Evolutionary conservation across 495 filamentous ascomycete genomes (phyloP), one percentile per base, ranked within the genome.

Genomic region (Talaromyces liani): DNA sequence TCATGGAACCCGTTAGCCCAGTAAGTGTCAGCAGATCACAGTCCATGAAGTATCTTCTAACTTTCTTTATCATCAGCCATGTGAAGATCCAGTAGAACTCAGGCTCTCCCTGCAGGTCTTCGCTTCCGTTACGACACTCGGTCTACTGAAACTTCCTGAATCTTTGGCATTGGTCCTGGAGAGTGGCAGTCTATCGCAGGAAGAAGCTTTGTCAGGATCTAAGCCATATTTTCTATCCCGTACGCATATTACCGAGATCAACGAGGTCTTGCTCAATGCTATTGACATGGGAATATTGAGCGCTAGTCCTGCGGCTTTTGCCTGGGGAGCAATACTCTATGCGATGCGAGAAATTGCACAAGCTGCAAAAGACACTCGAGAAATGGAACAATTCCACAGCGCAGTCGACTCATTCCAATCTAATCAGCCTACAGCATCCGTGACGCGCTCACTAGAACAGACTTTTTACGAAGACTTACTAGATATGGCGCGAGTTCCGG

Each of bases 311-410:
- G 84, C 87, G 25, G 79, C 87, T 25, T 88, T 92, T 61, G 84
- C 89, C 8, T 97, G 91, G 92, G 83, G 86, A 9, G 72, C 92
- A 57, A 81, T 96, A 20, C 73, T 91, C n/a, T 80, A 91, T 65
- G 81, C 81, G 6, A 84, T 92, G 78, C 80, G 81, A 68, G 75
- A 87, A 34, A 76, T 80, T 3, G 88, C 85, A 56, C 75, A 83
- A 33, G 75, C 76, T 53, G 77, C 85, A 41, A 83, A 80, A 54
- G 84, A 89, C 56, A 77, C 74, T 33, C 77, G 83, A 61, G 88
- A 89, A 65, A 60, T 83, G n/a, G 76, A 85, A 49, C 85, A 87
- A 65, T 85, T 85, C 33, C 78, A 86, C 63, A 83, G 77, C 60
- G 86, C 87, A 25, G 80, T 87, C 31, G 81, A 85, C 60, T 81